A percentile compares a stretch with the other conserved stretches of the same genome.
These are phyloP conservation scores for Naumovozyma castellii DNA, from an alignment of 805 yeast species.

Conservation along the genomic window DNA sequence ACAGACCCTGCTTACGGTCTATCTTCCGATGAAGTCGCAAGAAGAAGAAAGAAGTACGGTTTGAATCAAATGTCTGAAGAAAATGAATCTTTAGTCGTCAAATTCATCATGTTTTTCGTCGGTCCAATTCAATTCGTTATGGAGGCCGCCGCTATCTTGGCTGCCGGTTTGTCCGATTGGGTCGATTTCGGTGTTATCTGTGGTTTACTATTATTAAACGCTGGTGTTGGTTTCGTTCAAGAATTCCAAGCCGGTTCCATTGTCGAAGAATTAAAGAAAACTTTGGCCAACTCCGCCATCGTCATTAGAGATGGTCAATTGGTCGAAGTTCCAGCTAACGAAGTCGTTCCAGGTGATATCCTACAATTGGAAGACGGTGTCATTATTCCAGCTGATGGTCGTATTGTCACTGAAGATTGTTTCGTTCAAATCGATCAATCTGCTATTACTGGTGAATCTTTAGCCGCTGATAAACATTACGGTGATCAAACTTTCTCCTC, in stretches of 20 bases:
- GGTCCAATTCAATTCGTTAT: slow-evolving; percentile 96
- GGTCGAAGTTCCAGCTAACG: slow-evolving; percentile 68
- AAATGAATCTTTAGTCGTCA: slow-evolving; percentile 65
- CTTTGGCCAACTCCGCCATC: slow-evolving; percentile 81
- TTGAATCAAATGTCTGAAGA: slow-evolving; percentile 87
- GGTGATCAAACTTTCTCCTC: slow-evolving; percentile 88
- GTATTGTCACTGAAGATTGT: slow-evolving; percentile 75
- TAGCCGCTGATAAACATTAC: slow-evolving; percentile 84
- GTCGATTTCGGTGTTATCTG: slow-evolving; percentile 97
- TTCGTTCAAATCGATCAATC: slow-evolving; percentile 91
- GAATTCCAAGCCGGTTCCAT: slow-evolving; percentile 98
- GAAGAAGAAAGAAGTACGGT: slow-evolving; percentile 87
- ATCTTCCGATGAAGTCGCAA: slow-evolving; percentile 63
- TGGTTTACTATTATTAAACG: slow-evolving; percentile 78
- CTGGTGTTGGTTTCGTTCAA: slow-evolving; percentile 91
- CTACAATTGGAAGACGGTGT: slow-evolving; percentile 88
- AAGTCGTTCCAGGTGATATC: slow-evolving; percentile 92
- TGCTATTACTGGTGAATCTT: slow-evolving; percentile 94
- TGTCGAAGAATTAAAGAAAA: slow-evolving; percentile 92
- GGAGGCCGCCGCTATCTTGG: slow-evolving; percentile 93
- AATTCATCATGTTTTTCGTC: slow-evolving; percentile 78
- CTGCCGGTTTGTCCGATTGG: slow-evolving; percentile 97
- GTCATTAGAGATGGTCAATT: slow-evolving; percentile 76
- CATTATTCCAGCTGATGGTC: slow-evolving; percentile 89
- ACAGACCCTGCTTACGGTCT: slow-evolving; percentile 76